phyloP scores from a whole-genome alignment of 371 early-diverging fungal genomes.

The Catenaria anguillulae region DNA sequence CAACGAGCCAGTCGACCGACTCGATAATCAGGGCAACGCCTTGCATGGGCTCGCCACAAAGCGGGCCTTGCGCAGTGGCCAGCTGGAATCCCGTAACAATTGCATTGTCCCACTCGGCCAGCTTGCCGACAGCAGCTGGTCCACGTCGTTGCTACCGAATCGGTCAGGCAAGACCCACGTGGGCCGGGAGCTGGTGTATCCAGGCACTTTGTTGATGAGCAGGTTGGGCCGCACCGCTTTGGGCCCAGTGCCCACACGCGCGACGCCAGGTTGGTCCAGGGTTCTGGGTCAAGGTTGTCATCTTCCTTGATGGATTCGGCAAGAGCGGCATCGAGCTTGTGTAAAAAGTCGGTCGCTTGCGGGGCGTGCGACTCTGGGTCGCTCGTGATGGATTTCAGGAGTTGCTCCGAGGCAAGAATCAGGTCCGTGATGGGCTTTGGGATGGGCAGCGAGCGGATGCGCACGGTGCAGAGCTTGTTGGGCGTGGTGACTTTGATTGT shows the following conservation, averaged over 20 bases:
- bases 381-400: slow-evolving; percentile 46
- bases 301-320: not conserved
- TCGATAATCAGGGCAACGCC: slow-evolving; percentile 81
- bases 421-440: slow-evolving; percentile 50
- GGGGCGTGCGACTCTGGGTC: slow-evolving; percentile 10
- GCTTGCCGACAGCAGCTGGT: not conserved
- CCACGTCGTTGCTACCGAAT: slow-evolving; percentile 20
- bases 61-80: slow-evolving; percentile 74
- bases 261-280: not conserved
- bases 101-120: slow-evolving; percentile 41
- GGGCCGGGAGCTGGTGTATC: slow-evolving; percentile 29
- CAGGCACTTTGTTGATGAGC: slow-evolving; percentile 52
- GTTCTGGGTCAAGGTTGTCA: not conserved
- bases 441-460: slow-evolving; percentile 62
- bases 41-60: slow-evolving; percentile 84
- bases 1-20: slow-evolving; percentile 10
- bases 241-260: slow-evolving; percentile 29
- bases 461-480: slow-evolving; percentile 52
- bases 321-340: not conserved
- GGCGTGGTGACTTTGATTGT: slow-evolving; percentile 45
- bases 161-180: slow-evolving; percentile 11
- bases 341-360: not conserved
- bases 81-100: slow-evolving; percentile 89
- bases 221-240: slow-evolving; percentile 79
- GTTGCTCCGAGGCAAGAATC: slow-evolving; percentile 36